Evolutionary conservation across 495 filamentous ascomycete species (phyloP).

Genomic region (Daldinia caldariorum): DNA sequence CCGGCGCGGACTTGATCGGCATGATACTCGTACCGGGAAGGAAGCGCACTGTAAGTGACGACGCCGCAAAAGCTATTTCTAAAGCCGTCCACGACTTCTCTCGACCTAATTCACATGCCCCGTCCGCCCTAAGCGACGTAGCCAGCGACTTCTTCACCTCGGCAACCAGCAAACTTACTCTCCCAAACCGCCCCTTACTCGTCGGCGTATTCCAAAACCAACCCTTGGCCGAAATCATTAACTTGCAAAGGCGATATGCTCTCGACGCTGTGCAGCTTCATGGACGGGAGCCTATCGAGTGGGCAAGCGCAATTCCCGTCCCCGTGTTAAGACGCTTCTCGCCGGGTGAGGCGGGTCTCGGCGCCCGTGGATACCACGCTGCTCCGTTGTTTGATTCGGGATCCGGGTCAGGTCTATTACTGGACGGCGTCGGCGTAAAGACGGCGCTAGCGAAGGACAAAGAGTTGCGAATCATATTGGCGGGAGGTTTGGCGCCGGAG

Average conservation of each 20-base stretch:
- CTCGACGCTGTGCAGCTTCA: constrained; percentile 96
- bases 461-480: constrained; percentile 74
- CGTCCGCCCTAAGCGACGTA: constrained; percentile 21
- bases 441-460: constrained; percentile 67
- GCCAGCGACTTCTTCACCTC: constrained; percentile 60
- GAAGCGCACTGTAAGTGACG: constrained; percentile 78
- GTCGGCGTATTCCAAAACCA: constrained; percentile 97
- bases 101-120: constrained; percentile 12
- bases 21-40: constrained; percentile 89
- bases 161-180: constrained; percentile 50
- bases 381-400: constrained; percentile 87
- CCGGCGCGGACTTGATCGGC: constrained; percentile 90
- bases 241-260: constrained; percentile 74
- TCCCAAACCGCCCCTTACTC: constrained; percentile 71
- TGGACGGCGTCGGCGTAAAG: constrained; percentile 74
- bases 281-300: constrained; percentile 90
- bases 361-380: constrained; percentile 80
- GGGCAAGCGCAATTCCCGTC: constrained; percentile 85
- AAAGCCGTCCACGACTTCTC: constrained; percentile 68
- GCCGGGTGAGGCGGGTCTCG: constrained; percentile 74
- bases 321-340: constrained; percentile 88
- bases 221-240: constrained; percentile 79
- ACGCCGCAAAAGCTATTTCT: constrained; percentile 82
- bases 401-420: constrained; percentile 77
- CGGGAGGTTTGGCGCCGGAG: constrained; percentile 79